Evolutionary conservation across 169 alveolate species (phyloP).

Genomic region (Eimeria sp.): DNA sequence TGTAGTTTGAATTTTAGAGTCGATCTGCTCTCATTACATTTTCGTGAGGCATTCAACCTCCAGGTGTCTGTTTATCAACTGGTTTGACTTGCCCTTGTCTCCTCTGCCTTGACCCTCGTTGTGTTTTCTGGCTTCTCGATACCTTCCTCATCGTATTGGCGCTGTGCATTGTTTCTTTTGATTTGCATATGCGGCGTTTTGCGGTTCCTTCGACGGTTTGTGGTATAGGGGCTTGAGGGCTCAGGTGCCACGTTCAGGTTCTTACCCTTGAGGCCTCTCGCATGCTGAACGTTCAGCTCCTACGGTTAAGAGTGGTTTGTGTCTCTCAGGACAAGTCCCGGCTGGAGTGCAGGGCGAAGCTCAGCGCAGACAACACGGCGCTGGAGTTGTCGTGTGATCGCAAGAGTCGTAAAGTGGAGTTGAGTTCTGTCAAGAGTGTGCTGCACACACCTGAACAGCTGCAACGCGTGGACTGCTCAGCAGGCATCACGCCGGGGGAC

Average conservation of each 20-base stretch:
- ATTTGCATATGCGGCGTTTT: not conserved
- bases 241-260: not conserved
- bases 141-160: no score
- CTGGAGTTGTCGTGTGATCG: conserved; percentile 57
- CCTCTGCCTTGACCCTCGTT: no score
- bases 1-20: no score
- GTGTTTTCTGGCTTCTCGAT: no score
- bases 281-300: not conserved
- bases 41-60: no score
- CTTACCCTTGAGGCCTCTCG: not conserved
- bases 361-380: not conserved
- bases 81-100: no score
- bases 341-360: conserved; percentile 71
- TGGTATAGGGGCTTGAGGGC: not conserved
- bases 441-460: conserved; percentile 63
- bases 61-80: no score
- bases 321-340: conserved; percentile 75
- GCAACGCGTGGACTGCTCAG: conserved; percentile 76
- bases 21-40: no score
- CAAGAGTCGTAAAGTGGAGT: conserved; percentile 39
- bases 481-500: conserved; percentile 65
- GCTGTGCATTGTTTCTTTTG: no score
- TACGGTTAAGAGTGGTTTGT: not conserved
- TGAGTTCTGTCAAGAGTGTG: conserved; percentile 3
- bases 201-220: not conserved